phyloP scores from a whole-genome alignment of 1,284 basidiomycete species.

The Phenoliferia sp. region DNA sequence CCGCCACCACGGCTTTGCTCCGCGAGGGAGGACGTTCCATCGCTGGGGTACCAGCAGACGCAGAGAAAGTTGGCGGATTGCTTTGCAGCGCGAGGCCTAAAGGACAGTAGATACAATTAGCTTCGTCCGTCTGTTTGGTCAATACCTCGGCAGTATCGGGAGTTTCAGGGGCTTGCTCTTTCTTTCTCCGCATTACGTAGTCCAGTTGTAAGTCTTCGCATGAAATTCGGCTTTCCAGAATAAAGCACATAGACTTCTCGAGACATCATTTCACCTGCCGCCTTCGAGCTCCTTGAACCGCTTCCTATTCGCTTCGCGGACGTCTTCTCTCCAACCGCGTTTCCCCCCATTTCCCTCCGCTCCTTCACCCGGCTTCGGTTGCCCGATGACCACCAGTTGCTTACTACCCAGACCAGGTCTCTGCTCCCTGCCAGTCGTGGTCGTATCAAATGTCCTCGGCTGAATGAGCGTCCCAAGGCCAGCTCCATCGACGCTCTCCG shows the following conservation, averaged over 20 bases:
- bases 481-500: not conserved
- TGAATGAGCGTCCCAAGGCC: conserved; percentile 25
- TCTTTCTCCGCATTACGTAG: too few species aligned
- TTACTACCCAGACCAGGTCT: conserved; percentile 19
- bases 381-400: conserved; percentile 9
- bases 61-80: too few species aligned
- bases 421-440: not conserved
- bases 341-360: conserved; percentile 1
- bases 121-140: too few species aligned
- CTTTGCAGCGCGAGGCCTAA: too few species aligned
- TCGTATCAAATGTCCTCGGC: not conserved
- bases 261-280: not conserved
- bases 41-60: too few species aligned
- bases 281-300: conserved; percentile 8
- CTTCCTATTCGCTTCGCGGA: conserved; percentile 21
- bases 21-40: too few species aligned
- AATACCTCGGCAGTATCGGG: too few species aligned
- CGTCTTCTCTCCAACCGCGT: conserved; percentile 20
- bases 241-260: not conserved
- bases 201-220: too few species aligned
- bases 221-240: too few species aligned
- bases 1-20: too few species aligned
- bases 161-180: too few species aligned
- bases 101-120: too few species aligned
- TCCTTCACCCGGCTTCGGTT: conserved; percentile 1